These are phyloP conservation scores for Yamagishiella unicocca DNA, from an alignment of 139 green algal species.

Conservation along the genomic window DNA sequence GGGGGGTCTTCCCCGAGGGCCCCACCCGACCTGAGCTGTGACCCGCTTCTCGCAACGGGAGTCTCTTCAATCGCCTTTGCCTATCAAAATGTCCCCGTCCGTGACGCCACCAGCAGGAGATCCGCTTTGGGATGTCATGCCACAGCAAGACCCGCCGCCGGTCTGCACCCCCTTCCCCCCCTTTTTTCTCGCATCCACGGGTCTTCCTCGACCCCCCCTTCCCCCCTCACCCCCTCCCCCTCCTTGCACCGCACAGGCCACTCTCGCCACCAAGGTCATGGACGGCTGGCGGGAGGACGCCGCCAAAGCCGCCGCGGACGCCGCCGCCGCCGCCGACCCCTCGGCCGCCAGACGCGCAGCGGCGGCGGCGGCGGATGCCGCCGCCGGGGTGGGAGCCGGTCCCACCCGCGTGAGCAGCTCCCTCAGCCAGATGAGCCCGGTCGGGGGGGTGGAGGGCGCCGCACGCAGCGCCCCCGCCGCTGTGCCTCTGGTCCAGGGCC, in stretches of 20 bases:
- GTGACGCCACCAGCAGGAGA: not conserved
- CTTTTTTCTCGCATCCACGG: not conserved
- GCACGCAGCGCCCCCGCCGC: no score
- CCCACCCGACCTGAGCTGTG: no score
- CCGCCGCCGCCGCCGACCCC: not conserved
- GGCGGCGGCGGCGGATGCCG: not conserved
- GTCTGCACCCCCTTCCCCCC: not conserved
- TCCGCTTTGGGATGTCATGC: not conserved
- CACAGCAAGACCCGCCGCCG: not conserved
- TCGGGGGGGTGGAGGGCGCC: no score
- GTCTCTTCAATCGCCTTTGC: no score
- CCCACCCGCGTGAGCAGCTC: no score
- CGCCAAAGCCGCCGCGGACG: not conserved
- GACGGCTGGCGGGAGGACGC: not conserved
- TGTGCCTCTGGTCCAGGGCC: no score
- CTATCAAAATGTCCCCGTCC: not conserved
- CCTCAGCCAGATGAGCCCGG: no score
- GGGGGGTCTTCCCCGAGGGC: no score
- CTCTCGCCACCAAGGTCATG: constrained; percentile 12
- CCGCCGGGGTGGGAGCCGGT: not conserved
- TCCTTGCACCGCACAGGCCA: not conserved
- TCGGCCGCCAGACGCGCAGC: not conserved
- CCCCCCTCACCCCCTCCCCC: not conserved
- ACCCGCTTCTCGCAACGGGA: no score
- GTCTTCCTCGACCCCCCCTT: not conserved